Percentiles rank a stretch among this genome's conserved stretches.
These are phyloP conservation scores for Aegilops longissima DNA, from an alignment of 176 grass and related monocot species.

Conservation along the genomic window DNA sequence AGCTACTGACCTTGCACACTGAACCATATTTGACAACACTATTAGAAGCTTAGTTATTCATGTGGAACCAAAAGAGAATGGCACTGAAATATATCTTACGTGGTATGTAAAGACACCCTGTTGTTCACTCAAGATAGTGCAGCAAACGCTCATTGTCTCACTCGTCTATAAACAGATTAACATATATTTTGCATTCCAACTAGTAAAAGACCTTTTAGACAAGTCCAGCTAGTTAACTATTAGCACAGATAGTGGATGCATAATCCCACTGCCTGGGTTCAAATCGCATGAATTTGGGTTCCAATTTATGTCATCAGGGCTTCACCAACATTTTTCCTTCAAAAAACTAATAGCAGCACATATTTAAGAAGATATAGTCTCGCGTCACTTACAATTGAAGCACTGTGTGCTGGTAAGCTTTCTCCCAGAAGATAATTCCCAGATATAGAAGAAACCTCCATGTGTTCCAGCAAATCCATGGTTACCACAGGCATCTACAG, in stretches of 20 bases:
- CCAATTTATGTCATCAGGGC: background rate
- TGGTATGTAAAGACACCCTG: background rate
- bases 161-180: too few species aligned
- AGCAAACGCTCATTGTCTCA: too few species aligned
- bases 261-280: background rate
- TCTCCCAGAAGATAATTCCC: constrained; percentile 75
- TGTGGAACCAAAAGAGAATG: background rate
- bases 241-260: too few species aligned
- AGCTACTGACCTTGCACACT: background rate
- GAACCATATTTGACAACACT: background rate
- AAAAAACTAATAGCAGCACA: background rate
- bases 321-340: background rate
- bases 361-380: background rate
- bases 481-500: constrained; percentile 52
- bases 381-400: constrained; percentile 58
- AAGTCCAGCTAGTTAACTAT: too few species aligned
- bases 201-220: too few species aligned
- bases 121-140: background rate
- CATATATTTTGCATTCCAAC: too few species aligned
- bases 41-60: constrained; percentile 6
- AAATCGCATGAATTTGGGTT: background rate
- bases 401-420: constrained; percentile 43
- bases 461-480: constrained; percentile 73
- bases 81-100: background rate
- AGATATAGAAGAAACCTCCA: constrained; percentile 71